Evolutionary conservation across 2,329 filamentous ascomycete genomes (phyloP), one percentile per base, ranked within the genome.

Genomic region (Aureobasidium sp.): DNA sequence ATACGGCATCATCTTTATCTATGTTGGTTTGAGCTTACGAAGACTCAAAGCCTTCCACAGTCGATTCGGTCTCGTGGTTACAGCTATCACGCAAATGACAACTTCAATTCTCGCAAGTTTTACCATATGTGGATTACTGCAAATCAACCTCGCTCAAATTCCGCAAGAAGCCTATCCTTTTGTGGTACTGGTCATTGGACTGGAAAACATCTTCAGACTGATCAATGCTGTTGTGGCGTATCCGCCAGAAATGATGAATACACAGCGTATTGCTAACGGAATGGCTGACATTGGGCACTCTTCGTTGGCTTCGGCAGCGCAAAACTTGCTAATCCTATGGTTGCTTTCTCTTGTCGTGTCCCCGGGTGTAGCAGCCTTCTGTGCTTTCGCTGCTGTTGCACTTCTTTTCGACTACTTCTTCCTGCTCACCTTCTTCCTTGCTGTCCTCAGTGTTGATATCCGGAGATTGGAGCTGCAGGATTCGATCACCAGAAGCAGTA

Each of bases 61-160:
- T 42, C 85, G 85, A 69, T 75, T 88, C 46, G 89, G 89, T 36
- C 77, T 93, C 57, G 85, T 90, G 52, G 74, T 88, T 32, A 88
- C 89, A 0, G 85, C 91, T 48, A 76, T 87, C 63, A 82, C 80
- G 0, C 89, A 93, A 67, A 78, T 79, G 71, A 70, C 82, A 3
- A 82, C 89, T 37, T 89, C 88, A 17, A 86, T 91, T 68, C 80
- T 90, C 74, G 89, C 88, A 4, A 91, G 88, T 72, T 90, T 93
- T 69, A 91, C 89, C 0, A 79, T 93, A 41, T 92, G 89, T 70
- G 88, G 88, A 37, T 80, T 91, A 50, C 81, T 91, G 65, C 87
- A 87, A 65, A 83, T 92, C 68, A 87, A 92, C 68, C 76, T 93
- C 17, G 89, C 87, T 10, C 85, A 84, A 66, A 87, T 93, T 55